Evolutionary conservation across 352 stramenopile species (phyloP), one percentile per base, ranked within the genome.

Genomic region (Pythium folliculosum): DNA sequence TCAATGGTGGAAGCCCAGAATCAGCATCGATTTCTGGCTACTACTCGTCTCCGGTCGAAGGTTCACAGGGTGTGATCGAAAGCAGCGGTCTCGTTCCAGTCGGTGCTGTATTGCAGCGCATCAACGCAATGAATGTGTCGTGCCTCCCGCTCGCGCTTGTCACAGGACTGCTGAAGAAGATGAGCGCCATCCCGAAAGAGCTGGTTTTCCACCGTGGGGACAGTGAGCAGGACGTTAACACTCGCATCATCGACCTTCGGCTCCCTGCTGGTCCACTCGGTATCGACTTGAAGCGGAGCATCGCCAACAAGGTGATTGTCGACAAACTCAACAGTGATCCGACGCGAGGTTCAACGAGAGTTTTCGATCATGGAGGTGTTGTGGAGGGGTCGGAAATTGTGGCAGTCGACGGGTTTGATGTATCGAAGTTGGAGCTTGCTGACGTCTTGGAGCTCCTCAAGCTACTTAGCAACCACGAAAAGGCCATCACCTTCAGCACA

Each of bases 91-190:
- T 63, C 10, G 65, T 90, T 23, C 56, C 70, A 21, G 22, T 79
- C 27, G 82, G 80, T 37, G 71, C 71, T 13, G 67, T 67, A 14
- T 77, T 90, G n/a, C 52, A 68, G 5, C 70, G 58, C 6, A 73
- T 90, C 57, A 90, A 90, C 68, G 60, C 54, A 35, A 58, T 88
- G 63, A 84, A 88, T 44, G 71, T 90, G n/a, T 85, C 80, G 2
- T 84, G 75, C 32, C 51, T 90, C 40, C 63, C 60, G 0, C 54
- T 90, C 14, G 53, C 45, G 8, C 62, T 83, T 53, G 70, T 76
- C 10, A 80, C 75, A 7, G 60, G 70, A 0, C 50, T 89, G 19
- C 72, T 90, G 27, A 81, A 72, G 40, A 90, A 86, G 22, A 62
- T 90, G 25, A 71, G 54, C 25, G 60, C 77, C 8, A 48, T 32